A percentile compares a stretch with the other conserved stretches of the same genome.
Evolutionary conservation across 169 alveolate species (phyloP).

Genomic region (Plasmodium sp.): DNA sequence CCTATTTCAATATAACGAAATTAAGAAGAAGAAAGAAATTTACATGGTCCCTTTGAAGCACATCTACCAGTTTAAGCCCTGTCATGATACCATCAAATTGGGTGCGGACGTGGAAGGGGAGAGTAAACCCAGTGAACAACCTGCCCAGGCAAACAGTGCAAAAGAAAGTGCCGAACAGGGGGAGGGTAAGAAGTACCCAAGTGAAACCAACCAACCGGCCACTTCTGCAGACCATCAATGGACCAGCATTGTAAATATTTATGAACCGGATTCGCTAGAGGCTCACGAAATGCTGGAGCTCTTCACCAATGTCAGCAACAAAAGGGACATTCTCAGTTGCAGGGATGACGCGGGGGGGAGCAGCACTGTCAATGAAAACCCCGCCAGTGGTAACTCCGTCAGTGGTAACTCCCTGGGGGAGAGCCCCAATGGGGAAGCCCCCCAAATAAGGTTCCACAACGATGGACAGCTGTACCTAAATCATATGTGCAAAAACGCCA

Average conservation of each 20-base stretch:
- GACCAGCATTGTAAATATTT: constrained; percentile 60
- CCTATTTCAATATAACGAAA: constrained; percentile 67
- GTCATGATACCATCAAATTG: constrained; percentile 27
- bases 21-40: constrained; percentile 66
- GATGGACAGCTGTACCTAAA: constrained; percentile 52
- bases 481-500: constrained; percentile 34
- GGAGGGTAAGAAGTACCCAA: neutral
- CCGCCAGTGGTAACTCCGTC: neutral
- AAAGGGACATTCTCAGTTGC: neutral
- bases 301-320: constrained; percentile 13
- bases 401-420: neutral
- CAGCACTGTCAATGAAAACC: too few species aligned
- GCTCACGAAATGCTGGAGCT: constrained; percentile 46
- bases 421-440: neutral
- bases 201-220: neutral
- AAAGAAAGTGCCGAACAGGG: neutral
- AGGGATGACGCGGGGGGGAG: neutral
- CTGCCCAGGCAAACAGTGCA: neutral
- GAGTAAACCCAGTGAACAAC: neutral
- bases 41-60: constrained; percentile 66
- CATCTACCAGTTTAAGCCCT: constrained; percentile 72
- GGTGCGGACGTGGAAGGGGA: neutral
- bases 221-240: constrained; percentile 1
- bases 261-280: constrained; percentile 67
- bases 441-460: constrained; percentile 36